Conservation (phyloP, 805 yeast species). For the Tetrapisispora fleetii region DNA sequence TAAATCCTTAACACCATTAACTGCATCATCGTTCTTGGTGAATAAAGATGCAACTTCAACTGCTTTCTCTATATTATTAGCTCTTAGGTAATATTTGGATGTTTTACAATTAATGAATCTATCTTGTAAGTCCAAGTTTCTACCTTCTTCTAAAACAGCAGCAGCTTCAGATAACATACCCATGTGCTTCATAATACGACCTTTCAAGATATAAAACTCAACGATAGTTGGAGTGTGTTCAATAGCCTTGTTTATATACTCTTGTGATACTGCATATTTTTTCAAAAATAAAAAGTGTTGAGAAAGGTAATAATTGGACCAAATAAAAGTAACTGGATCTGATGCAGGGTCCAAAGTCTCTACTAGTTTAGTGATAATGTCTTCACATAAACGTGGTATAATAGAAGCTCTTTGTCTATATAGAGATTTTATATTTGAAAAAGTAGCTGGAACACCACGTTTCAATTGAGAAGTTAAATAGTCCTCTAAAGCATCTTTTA, state of each 20-base stretch:
- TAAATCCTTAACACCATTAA: conserved; percentile 79
- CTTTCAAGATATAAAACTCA: conserved; percentile 72
- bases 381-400: conserved; percentile 36
- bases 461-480: conserved; percentile 56
- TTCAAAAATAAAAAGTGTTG: conserved; percentile 60
- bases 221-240: conserved; percentile 74
- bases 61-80: conserved; percentile 65
- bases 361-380: conserved; percentile 44
- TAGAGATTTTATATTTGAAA: conserved; percentile 74
- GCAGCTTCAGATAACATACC: conserved; percentile 59
- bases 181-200: conserved; percentile 64
- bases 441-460: conserved; percentile 85
- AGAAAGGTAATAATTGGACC: conserved; percentile 70
- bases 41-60: conserved; percentile 64
- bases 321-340: conserved; percentile 34
- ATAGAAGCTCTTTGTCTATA: conserved; percentile 39
- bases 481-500: conserved; percentile 34
- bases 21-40: conserved; percentile 72
- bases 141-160: conserved; percentile 55
- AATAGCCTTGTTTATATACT: conserved; percentile 51
- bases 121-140: conserved; percentile 76
- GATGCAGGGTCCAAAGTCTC: conserved; percentile 21
- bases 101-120: conserved; percentile 84
- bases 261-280: conserved; percentile 44
- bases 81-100: conserved; percentile 72